phyloP scores from a whole-genome alignment of 2,329 filamentous ascomycete genomes.

The Bimuria novae-zelandiae region DNA sequence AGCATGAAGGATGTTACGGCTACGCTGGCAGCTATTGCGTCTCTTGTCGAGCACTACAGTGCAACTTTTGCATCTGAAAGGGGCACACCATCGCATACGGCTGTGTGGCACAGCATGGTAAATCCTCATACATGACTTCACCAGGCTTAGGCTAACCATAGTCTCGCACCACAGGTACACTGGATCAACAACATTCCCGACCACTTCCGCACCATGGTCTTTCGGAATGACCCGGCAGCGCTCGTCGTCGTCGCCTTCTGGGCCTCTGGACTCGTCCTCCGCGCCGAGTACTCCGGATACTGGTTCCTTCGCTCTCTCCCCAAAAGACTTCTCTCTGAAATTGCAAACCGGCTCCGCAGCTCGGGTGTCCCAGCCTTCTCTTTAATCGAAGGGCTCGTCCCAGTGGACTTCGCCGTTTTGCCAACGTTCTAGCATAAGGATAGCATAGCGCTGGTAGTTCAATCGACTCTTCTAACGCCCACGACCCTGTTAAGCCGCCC shows the following conservation, averaged over 20 bases:
- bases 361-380: neutral
- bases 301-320: constrained; percentile 23
- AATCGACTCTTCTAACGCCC: constrained; percentile 28
- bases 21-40: constrained; percentile 25
- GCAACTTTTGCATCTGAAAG: constrained; percentile 19
- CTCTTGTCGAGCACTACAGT: constrained; percentile 23
- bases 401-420: neutral
- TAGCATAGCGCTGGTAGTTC: too few species aligned
- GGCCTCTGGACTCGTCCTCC: constrained; percentile 20
- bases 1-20: constrained; percentile 21
- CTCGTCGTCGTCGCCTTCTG: constrained; percentile 33
- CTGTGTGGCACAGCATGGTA: constrained; percentile 14
- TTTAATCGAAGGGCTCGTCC: neutral
- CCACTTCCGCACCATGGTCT: constrained; percentile 26
- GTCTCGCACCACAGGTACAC: neutral
- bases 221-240: constrained; percentile 17
- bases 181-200: constrained; percentile 28
- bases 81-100: neutral
- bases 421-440: neutral
- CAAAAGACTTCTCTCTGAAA: neutral
- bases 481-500: constrained; percentile 28
- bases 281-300: constrained; percentile 21
- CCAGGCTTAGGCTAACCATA: neutral
- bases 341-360: neutral
- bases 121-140: constrained; percentile 3